Base-by-base conservation (phyloP, 176 grass and related monocot species). In the Secale cereale region DNA sequence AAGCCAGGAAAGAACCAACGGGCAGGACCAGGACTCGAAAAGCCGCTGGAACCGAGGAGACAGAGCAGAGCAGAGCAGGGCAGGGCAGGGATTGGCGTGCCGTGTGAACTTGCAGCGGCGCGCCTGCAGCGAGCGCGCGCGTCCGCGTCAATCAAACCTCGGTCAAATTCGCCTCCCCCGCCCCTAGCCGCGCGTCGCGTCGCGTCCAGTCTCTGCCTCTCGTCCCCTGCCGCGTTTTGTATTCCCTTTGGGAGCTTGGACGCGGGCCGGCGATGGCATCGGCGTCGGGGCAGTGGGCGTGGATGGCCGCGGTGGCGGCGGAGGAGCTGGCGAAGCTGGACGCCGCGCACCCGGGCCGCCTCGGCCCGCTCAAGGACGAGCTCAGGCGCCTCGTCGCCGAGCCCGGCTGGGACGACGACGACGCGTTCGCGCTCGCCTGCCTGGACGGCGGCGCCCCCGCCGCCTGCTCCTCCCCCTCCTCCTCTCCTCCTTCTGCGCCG, bases 241-340 rank as follows among this genome's bases (percentile, higher is more conserved):
- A 56, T 56, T 28, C 17, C n/a, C 65, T 35, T 69, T 23, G 11
- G 4, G 6, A 14, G 17, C 10, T 57, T 23, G 22, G 46, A 20
- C 31, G 54, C 2, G 22, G 23, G 76, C 20, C 35, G 43, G 32
- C 43, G 22, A 31, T 22, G 80, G 82, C 62, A 59, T 22, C 61
- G 74, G 74, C 82, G 70, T 8, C 83, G 48, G 66, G 32, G 76
- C 67, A 84, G 11, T 88, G 78, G 87, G 85, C 82, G 17, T 97
- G 95, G 95, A 63, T 94, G 78, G 90, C 69, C 39, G 92, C 89
- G 71, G 88, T 83, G 70, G 95, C 95, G 35, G 76, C 41, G 9
- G 88, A 94, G 74, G 95, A 97, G 88, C 86, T 97, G 57, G 82
- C 86, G 45, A 93, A 88, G 76, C 91, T 97, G 82, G 95, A 97